phyloP scores from a whole-genome alignment of 805 yeast species.

The Starmerella kuoi region DNA sequence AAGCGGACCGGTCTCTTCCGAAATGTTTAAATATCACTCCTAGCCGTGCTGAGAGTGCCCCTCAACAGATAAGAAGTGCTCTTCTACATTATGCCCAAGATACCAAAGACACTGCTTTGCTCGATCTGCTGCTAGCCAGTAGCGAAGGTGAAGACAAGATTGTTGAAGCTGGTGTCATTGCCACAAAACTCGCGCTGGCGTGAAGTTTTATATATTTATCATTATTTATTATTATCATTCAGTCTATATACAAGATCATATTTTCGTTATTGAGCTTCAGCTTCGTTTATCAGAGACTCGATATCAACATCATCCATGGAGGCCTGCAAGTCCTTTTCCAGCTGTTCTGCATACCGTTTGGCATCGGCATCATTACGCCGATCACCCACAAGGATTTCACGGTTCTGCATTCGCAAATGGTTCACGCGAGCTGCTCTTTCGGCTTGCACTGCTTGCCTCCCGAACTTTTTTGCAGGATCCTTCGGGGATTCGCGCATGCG shows the following conservation, averaged over 20 bases:
- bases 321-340: not conserved
- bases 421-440: not conserved
- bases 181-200: conserved; percentile 10
- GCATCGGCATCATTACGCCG: conserved; percentile 2
- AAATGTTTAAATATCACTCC: conserved; percentile 5
- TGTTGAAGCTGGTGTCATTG: conserved; percentile 7
- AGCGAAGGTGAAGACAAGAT: conserved; percentile 4
- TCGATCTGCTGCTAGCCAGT: conserved; percentile 3
- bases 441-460: not conserved
- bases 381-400: not conserved
- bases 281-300: conserved; percentile 5
- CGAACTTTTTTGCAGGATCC: not conserved
- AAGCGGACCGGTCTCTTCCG: not conserved
- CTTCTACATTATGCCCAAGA: conserved; percentile 9
- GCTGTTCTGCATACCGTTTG: not conserved
- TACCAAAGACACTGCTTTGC: conserved; percentile 2
- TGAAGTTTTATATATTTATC: not conserved
- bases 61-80: conserved; percentile 12
- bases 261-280: conserved; percentile 1
- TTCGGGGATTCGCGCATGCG: not conserved
- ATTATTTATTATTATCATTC: not conserved
- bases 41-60: conserved; percentile 2
- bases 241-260: not conserved
- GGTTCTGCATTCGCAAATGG: not conserved
- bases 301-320: not conserved